A percentile compares a stretch with the other conserved stretches of the same genome.
Conservation (phyloP, 1,284 basidiomycete species). For the Pseudomicrostroma phylloplanum region DNA sequence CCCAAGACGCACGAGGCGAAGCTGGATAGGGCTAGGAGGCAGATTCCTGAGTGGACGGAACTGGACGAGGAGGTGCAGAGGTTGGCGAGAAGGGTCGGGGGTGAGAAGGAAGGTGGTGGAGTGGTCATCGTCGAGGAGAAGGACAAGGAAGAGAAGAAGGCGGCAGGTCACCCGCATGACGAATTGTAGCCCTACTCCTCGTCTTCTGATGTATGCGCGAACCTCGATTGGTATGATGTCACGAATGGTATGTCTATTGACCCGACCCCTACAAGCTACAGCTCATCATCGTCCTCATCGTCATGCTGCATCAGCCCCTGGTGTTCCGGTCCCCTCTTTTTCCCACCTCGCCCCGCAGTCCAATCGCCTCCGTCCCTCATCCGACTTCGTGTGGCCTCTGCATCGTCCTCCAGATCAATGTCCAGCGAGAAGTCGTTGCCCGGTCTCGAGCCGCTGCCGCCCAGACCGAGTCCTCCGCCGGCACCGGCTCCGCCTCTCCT, state of each 20-base stretch:
- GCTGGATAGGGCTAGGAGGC: conserved; percentile 71
- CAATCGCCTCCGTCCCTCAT: conserved; percentile 40
- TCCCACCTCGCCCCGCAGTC: not conserved
- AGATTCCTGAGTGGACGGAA: conserved; percentile 94
- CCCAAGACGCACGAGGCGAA: conserved; percentile 80
- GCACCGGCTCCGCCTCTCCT: not conserved
- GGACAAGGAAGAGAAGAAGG: not conserved
- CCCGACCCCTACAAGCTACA: not conserved
- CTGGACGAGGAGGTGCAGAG: conserved; percentile 62
- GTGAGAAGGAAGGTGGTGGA: not conserved
- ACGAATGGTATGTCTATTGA: not conserved
- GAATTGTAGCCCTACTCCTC: not conserved
- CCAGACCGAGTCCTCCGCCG: not conserved
- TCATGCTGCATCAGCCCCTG: not conserved
- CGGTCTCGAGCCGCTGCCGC: not conserved
- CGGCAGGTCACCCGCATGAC: not conserved
- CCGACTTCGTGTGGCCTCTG: conserved; percentile 39
- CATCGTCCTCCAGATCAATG: conserved; percentile 46
- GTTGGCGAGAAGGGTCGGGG: conserved; percentile 30
- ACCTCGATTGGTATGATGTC: not conserved
- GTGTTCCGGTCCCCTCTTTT: not conserved
- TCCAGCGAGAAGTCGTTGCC: conserved; percentile 40
- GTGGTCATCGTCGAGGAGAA: not conserved
- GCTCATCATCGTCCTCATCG: not conserved
- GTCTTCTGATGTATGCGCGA: too few relatives aligned